Percentiles rank a stretch among this genome's conserved stretches.
Evolutionary conservation across 352 stramenopile species (phyloP).

Genomic region (Achlya hypogyna): DNA sequence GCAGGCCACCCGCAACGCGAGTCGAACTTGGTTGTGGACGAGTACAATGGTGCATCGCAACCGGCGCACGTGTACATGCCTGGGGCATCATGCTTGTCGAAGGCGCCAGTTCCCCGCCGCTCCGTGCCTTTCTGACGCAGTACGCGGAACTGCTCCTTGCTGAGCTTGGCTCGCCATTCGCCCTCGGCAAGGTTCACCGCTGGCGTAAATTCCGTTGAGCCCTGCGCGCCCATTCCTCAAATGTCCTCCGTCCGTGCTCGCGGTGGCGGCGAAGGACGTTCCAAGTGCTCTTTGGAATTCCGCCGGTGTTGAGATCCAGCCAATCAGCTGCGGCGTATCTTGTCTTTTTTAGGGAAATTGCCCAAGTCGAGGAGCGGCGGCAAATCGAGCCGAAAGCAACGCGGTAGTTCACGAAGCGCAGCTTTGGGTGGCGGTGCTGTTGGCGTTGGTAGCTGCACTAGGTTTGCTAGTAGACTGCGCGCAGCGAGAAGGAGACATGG

Average conservation of each 20-base stretch:
- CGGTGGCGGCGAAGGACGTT: not conserved
- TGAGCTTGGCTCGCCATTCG: slow-evolving; percentile 79
- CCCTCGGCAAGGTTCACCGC: slow-evolving; percentile 39
- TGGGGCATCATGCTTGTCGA: slow-evolving; percentile 79
- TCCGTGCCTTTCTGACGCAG: slow-evolving; percentile 89
- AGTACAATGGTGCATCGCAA: slow-evolving; percentile 84
- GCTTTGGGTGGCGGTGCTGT: too few relatives aligned
- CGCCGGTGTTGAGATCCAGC: not conserved
- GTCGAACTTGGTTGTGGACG: slow-evolving; percentile 84
- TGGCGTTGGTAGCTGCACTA: too few relatives aligned
- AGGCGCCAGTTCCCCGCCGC: slow-evolving; percentile 76
- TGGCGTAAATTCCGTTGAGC: not conserved
- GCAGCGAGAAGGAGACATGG: too few relatives aligned
- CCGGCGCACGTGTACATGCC: slow-evolving; percentile 83
- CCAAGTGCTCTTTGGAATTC: not conserved
- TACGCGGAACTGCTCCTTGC: slow-evolving; percentile 72
- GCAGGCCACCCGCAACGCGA: slow-evolving; percentile 85
- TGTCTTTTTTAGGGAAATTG: too few relatives aligned
- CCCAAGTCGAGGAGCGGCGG: too few relatives aligned
- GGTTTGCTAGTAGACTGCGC: too few relatives aligned
- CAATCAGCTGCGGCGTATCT: not conserved
- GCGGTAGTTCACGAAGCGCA: too few relatives aligned
- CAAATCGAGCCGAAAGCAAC: too few relatives aligned
- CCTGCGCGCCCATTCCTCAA: not conserved
- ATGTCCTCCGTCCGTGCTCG: too few relatives aligned